Base-by-base conservation (phyloP, 306 rosid species). In the Cercis canadensis region DNA sequence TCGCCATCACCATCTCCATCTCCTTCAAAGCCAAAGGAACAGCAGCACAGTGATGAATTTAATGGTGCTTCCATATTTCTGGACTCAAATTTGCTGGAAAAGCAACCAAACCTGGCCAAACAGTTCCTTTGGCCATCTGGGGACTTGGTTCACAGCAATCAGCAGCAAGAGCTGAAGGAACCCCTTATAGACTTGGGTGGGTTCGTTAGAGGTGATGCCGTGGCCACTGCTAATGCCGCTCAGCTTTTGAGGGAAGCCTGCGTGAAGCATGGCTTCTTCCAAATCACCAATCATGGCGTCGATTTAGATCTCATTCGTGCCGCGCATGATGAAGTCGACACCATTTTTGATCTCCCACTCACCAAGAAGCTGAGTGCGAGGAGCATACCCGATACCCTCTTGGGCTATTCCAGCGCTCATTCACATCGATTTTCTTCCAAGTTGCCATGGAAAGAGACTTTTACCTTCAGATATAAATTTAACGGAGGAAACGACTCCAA, bases 401-500 rank as follows among this genome's bases (percentile, higher is more conserved):
- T 76, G 0, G 95, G 96, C 3, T 89, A 89, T 54, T 83, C 96
- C 0, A 79, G 86, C 5, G 96, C 88, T 31, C 96, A 87, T 77
- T 80, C 90, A 4, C 81, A 84, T 3, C 78, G 90, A 3, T 89
- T 13, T 14, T 46, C 84, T 0, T 43, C 89, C 0, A 81, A 69
- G 62, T 55, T 89, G 81, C 96, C 96, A 10, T 89, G 92, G 96
- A 89, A 87, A 57, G 92, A 89, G 77, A 65, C 85, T 0, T 75
- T 82, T 19, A 83, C 93, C 55, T 86, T 90, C 53, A 53, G 24
- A 0, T 74, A 80, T 52, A 40, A 46, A 24, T 24, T 24, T 7
- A 62, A 43, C 9, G 1, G 14, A 3, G 68, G 64, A 2, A 19
- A 65, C 11, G 10, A 46, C 29, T 69, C 78, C 5, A 8, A 60